phyloP scores from a whole-genome alignment of 176 grass and related monocot genomes.

The Panicum miliaceum region DNA sequence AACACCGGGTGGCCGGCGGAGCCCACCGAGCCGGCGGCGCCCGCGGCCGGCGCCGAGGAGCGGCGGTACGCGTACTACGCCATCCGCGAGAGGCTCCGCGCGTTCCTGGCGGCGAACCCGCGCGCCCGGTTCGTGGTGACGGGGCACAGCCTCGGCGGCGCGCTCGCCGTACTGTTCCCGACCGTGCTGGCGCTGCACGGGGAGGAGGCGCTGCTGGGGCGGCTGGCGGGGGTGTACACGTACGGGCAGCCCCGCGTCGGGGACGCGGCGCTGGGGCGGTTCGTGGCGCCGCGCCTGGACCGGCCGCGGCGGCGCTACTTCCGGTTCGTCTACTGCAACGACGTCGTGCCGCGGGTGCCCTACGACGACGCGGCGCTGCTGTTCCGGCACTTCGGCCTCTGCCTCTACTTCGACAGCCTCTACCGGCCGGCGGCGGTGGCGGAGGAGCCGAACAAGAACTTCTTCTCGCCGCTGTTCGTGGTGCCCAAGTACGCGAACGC shows the following conservation, averaged over 20 bases:
- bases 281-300: conserved; percentile 37
- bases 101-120: conserved; percentile 39
- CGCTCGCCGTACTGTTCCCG: conserved; percentile 74
- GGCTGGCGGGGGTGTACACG: conserved; percentile 71
- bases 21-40: neutral
- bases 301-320: conserved; percentile 41
- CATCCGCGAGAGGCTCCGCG: conserved; percentile 56
- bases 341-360: conserved; percentile 76
- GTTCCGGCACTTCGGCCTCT: conserved; percentile 71
- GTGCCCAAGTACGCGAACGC: conserved; percentile 69
- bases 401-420: conserved; percentile 67
- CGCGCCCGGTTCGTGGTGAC: conserved; percentile 64
- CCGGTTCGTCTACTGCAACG: conserved; percentile 82
- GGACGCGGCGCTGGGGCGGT: conserved; percentile 52
- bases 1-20: conserved; percentile 47
- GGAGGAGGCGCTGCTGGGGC: conserved; percentile 36
- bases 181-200: conserved; percentile 58
- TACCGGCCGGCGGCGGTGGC: conserved; percentile 28
- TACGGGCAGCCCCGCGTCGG: conserved; percentile 85
- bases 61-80: conserved; percentile 67
- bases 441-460: conserved; percentile 92
- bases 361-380: conserved; percentile 63
- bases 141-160: conserved; percentile 84
- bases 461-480: conserved; percentile 63
- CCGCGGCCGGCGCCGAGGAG: neutral